These are phyloP conservation scores for Wickerhamomyces chambardii DNA, from an alignment of 805 yeast species.

Conservation along the genomic window DNA sequence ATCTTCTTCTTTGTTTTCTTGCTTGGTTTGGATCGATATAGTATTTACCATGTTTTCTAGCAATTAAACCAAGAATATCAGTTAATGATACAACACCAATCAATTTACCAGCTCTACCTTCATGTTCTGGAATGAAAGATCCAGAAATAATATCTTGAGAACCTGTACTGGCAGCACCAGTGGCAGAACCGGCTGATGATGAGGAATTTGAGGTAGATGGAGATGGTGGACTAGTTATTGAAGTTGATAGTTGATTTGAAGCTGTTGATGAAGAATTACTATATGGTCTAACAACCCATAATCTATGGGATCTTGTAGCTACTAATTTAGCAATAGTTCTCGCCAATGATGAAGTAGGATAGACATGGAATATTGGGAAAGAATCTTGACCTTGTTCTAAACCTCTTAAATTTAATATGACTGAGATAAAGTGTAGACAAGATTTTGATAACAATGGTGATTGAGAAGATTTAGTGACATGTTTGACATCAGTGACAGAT, in stretches of 20 bases:
- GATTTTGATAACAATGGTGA: slow-evolving; percentile 74
- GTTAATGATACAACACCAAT: slow-evolving; percentile 91
- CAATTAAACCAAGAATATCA: slow-evolving; percentile 77
- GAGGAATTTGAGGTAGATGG: slow-evolving; percentile 2
- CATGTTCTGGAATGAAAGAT: slow-evolving; percentile 23
- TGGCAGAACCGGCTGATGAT: slow-evolving; percentile 9
- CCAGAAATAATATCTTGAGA: slow-evolving; percentile 8
- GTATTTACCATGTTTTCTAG: slow-evolving; percentile 57
- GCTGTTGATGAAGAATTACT: slow-evolving; percentile 12
- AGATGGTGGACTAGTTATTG: slow-evolving; percentile 9
- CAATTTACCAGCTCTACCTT: slow-evolving; percentile 67
- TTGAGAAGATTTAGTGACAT: slow-evolving; percentile 81
- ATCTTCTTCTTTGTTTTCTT: slow-evolving; percentile 77
- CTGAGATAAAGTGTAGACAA: slow-evolving; percentile 81
- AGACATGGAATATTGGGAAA: slow-evolving; percentile 93
- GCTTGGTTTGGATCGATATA: slow-evolving; percentile 78
- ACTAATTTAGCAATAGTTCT: slow-evolving; percentile 91
- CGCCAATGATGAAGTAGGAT: slow-evolving; percentile 68
- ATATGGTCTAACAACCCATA: slow-evolving; percentile 71
- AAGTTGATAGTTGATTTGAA: slow-evolving; percentile 8
- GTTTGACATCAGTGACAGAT: slow-evolving; percentile 87
- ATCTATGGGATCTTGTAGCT: slow-evolving; percentile 88
- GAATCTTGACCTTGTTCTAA: slow-evolving; percentile 92
- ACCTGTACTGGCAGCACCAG: no score
- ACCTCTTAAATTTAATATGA: slow-evolving; percentile 82